Evolutionary conservation across 2,329 filamentous ascomycete species (phyloP), one percentile per base, ranked within the genome.

Genomic region (Ophiostoma sp.): DNA sequence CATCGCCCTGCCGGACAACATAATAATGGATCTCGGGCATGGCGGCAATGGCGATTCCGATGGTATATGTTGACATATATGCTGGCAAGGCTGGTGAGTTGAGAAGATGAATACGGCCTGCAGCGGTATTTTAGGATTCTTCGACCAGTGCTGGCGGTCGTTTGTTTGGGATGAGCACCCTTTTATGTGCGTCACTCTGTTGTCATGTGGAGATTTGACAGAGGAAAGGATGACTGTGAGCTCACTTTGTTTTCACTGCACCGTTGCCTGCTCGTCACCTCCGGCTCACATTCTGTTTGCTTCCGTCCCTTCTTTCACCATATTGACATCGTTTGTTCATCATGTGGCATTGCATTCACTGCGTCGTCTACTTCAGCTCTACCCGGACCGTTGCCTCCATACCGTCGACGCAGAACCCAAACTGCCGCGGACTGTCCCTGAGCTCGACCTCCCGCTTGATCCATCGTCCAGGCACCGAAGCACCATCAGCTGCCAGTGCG

Each of bases 381-480:
- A 97, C 86, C 54, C 93, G 84, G 48, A 97, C 85, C 73, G 80
- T 87, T 11, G 87, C 91, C 76, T 92, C 88, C 72, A 82, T 77
- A 0, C 89, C 89, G 76, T 96, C 93, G 71, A 97, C 87, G 79
- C 90, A 93, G 75, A 93, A 94, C 1, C 93, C 93, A 74, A 97
- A 83, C 78, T 91, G 88, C 75, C 92, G 87, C 11, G 92, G 94
- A 15, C 92, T 90, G 75, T 94, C 90, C 70, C 85, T 86, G 69
- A 97, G 83, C 78, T 94, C 90, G 41, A 93, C 88, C 78, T 96
- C 92, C 71, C 93, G 84, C 78, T 89, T 89, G 67, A 93, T 84
- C 83, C 90, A 93, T 73, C 87, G 84, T 0, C 85, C 87, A 13
- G 62, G 62, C 33, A 35, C n/a, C 3, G 81, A 78, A 33, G 48